Conservation (phyloP, 2,329 filamentous ascomycete genomes). For the Mycosphaerelloides madeirae region DNA sequence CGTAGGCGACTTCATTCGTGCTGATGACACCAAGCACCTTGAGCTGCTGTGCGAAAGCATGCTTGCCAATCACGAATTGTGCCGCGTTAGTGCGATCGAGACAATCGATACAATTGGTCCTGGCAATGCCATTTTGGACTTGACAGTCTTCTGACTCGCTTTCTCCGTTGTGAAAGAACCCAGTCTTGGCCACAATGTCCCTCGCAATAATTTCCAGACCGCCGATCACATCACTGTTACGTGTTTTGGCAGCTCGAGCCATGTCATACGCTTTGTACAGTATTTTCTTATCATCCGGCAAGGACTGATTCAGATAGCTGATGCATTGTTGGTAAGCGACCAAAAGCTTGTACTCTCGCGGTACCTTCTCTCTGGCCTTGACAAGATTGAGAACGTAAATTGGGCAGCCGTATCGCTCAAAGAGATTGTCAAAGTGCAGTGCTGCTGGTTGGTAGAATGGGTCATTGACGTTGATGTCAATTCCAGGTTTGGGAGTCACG, state of each 20-base stretch:
- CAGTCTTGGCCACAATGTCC: constrained; percentile 76
- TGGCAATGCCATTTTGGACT: constrained; percentile 85
- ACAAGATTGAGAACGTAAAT: constrained; percentile 90
- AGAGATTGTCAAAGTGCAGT: constrained; percentile 90
- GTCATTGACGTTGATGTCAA: constrained; percentile 90
- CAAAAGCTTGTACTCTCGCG: constrained; percentile 85
- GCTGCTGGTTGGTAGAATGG: constrained; percentile 93
- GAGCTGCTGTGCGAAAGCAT: constrained; percentile 85
- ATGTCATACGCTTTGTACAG: constrained; percentile 97
- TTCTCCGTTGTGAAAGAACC: constrained; percentile 93
- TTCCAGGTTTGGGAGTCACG: constrained; percentile 92
- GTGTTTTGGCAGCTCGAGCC: constrained; percentile 86
- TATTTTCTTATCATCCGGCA: constrained; percentile 78
- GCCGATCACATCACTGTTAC: constrained; percentile 89
- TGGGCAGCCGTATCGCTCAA: constrained; percentile 86
- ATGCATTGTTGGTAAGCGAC: constrained; percentile 83
- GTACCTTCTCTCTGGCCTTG: constrained; percentile 76
- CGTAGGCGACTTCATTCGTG: constrained; percentile 76
- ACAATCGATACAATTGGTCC: constrained; percentile 98
- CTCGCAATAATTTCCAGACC: constrained; percentile 87
- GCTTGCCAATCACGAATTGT: constrained; percentile 95
- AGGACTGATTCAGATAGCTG: constrained; percentile 87
- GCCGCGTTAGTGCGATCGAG: constrained; percentile 95
- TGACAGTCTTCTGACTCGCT: constrained; percentile 59
- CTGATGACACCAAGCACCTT: constrained; percentile 85